These are phyloP conservation scores for Colletotrichum spaethianum DNA, from an alignment of 2,329 filamentous ascomycete species.

Conservation along the genomic window DNA sequence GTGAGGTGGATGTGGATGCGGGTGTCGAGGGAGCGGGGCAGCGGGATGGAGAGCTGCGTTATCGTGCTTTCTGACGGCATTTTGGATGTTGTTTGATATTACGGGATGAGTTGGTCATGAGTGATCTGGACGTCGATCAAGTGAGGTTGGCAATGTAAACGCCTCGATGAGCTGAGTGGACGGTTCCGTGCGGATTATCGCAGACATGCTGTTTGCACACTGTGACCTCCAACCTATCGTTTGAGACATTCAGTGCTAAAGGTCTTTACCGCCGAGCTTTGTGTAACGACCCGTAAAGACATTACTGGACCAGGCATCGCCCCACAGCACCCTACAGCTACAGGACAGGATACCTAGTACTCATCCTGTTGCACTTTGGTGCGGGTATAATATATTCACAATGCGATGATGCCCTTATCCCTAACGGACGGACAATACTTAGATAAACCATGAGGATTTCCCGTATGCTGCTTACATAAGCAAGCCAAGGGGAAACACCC, in stretches of 20 bases:
- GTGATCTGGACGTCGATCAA: neutral
- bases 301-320: no score
- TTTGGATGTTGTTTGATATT: neutral
- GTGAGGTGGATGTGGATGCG: constrained; percentile 73
- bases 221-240: constrained; percentile 1
- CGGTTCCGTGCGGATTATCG: neutral
- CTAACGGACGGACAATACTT: no score
- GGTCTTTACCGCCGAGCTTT: neutral
- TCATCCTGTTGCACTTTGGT: no score
- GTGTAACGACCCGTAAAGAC: no score
- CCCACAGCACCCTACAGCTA: no score
- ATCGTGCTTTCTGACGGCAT: constrained; percentile 44
- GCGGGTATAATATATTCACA: no score
- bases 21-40: constrained; percentile 73
- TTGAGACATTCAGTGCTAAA: neutral
- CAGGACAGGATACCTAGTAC: no score
- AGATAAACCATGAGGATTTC: no score
- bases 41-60: constrained; percentile 68
- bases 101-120: neutral
- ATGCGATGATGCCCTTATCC: no score
- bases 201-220: neutral
- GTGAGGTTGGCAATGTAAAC: constrained; percentile 30
- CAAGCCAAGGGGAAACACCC: no score
- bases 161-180: constrained; percentile 9
- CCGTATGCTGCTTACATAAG: no score